Evolutionary conservation across 345 rosid species (phyloP), one percentile per base, ranked within the genome.

Genomic region (Camelina sativa): DNA sequence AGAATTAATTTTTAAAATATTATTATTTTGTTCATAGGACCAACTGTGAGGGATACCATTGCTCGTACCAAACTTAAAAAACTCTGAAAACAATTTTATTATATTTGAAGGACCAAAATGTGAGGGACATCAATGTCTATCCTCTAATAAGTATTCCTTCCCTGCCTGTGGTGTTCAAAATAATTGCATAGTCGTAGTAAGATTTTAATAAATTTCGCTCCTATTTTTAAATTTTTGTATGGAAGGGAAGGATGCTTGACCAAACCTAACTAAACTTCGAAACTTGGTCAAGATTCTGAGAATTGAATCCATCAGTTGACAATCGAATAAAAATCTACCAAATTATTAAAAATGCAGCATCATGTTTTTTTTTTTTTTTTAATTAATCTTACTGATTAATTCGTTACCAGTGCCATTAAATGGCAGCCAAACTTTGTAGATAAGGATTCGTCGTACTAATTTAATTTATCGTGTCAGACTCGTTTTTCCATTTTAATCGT

Each of bases 391-490:
- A 54, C n/a, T 38, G 20, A 11, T 41, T 22, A 56, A 47, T 23
- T 59, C 58, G 38, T 37, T 60, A 46, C 65, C 10, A 74, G 7
- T 65, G 35, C 58, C 20, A 56, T 25, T 56, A 23, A 22, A 57
- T 15, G 43, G 73, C 54, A 59, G 11, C 74, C 20, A 75, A 75
- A 61, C 69, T 52, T 75, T 76, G 79, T 76, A 69, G 74, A 75
- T 75, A 75, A 75, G 57, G 74, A 61, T 70, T 56, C 60, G 47
- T 23, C 41, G 11, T 17, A 70, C 28, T 70, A 44, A 4, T 28
- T 70, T 17, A 63, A 46, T 19, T 56, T 23, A 19, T 23, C 46
- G 65, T 69, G 80, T 54, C 75, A 69, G 80, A 35, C 71, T 68
- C 13, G 5, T 22, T 50, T 53, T 53, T 41, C 48, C 56, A 41